Base-by-base conservation (phyloP, 1,284 basidiomycete species). In the Leccinum pachyderme region DNA sequence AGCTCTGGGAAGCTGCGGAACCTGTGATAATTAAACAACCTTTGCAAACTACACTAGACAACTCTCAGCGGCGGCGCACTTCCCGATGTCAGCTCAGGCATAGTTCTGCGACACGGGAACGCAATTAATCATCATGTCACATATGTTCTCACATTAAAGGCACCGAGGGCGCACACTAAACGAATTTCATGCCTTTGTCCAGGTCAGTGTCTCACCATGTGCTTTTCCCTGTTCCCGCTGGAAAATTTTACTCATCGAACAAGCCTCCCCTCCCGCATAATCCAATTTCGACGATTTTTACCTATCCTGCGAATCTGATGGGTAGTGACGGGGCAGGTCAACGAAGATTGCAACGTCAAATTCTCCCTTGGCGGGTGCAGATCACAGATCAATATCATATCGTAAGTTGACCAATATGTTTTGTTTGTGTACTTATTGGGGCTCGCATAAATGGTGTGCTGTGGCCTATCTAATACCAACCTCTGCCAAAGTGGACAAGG, bases 21-120 rank as follows among this genome's bases (percentile, higher is more conserved):
- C 12, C n/a, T 37, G 37, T 9, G 11, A 51, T 54, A 32, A 53
- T 46, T 53, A 53, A 53, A 18, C 24, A 47, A 12, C 24, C 18
- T 28, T 27, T 18, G n/a, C 7, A 9, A n/a, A 8, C 7, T 12
- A 29, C 13, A 7, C 7, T 27, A 12, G 18, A 24, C 28, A 5
- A 6, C 15, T 27, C 18, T 24, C n/a, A 12, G 28, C 33, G 13
- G 32, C 12, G 12, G 5, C 41, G 22, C 9, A 32, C 32, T 25
- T 31, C 24, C 13, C 15, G 33, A 24, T 29, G 27, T 18, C 18
- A 18, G 18, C 18, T 18, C 18, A 18, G 18, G 18, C 18, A 18
- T 18, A 18, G 27, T 22, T 13, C 4, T 13, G 12, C 24, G 8
- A 44, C 43, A 24, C 37, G 22, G 37, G 37, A 18, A 39, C 6